Percentiles rank a stretch among this genome's conserved stretches.
phyloP scores from a whole-genome alignment of 441 rosid genomes.

The Syzygium malaccense region DNA sequence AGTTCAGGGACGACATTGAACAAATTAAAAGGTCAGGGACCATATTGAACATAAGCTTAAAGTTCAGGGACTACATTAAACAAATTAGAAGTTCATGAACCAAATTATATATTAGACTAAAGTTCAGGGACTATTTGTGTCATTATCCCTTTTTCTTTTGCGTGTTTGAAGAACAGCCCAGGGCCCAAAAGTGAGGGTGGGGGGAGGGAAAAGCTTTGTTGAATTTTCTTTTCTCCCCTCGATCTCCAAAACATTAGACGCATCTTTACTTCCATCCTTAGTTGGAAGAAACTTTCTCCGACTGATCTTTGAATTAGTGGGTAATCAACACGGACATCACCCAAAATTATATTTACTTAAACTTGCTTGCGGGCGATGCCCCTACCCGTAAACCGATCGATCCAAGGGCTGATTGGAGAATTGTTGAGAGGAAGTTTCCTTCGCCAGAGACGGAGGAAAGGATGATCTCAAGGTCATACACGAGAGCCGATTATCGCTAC shows the following conservation, averaged over 20 bases:
- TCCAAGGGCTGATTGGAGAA: fast-evolving
- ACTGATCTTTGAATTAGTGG: no score
- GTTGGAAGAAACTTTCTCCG: no score
- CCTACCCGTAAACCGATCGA: not conserved
- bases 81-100: no score
- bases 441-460: fast-evolving
- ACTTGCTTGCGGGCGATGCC: not conserved
- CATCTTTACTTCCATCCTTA: no score
- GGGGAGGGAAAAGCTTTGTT: not conserved
- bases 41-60: no score
- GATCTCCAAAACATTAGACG: no score
- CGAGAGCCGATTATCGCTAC: fast-evolving
- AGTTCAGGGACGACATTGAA: no score
- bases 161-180: not conserved
- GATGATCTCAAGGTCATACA: no score
- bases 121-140: no score
- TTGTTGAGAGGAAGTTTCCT: not conserved
- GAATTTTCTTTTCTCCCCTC: not conserved
- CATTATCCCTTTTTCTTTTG: fast-evolving
- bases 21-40: no score
- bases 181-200: not conserved
- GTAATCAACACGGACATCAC: not conserved
- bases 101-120: no score
- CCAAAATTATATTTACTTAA: not conserved
- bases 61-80: no score